Base-by-base conservation (phyloP, 1,284 basidiomycete species). In the Austroboletus olivaceoglutinosus region DNA sequence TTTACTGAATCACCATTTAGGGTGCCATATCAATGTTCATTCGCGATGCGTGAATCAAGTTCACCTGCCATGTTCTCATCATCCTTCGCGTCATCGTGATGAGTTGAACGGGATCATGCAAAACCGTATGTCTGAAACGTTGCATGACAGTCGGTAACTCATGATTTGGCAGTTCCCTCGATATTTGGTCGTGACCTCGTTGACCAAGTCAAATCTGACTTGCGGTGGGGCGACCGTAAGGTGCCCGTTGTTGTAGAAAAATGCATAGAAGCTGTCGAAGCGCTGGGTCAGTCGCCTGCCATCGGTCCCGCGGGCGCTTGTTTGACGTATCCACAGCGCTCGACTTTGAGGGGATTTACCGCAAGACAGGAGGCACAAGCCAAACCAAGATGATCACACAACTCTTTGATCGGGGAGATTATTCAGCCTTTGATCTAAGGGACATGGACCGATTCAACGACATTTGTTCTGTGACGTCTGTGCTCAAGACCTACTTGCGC, bases 401-500 rank as follows among this genome's bases (percentile, higher is more conserved):
- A 58, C 78, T 97, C 31, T 99, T 99, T 63, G 97, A 99, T 64
- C 83, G 90, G 38, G 93, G 93, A 48, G 86, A 95, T 63, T 95
- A 95, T 66, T 67, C 76, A 16, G 75, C 89, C 2, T 98, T 99
- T 67, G 91, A 99, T 67, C 80, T 99, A 39, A 77, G 80, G 48
- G 92, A 99, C 67, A 74, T 78, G 7, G 90, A 98, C 59, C 79
- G 85, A 31, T 99, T 98, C 78, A 98, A 97, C 74, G 97, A 99
- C 68, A 92, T 99, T 50, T 94, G 91, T 66, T 93, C 93, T 52
- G 86, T 98, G 60, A 99, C 97, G 0, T 96, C 93, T 19, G 95
- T 97, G 36, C 79, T 99, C 61, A 99, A 99, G 78, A 92, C 89
- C 38, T 99, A 98, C 73, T 93, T 99, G 82, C 85, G 96, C 41